phyloP scores from a whole-genome alignment of 148 eudicot species.

The Fagopyrum tataricum region DNA sequence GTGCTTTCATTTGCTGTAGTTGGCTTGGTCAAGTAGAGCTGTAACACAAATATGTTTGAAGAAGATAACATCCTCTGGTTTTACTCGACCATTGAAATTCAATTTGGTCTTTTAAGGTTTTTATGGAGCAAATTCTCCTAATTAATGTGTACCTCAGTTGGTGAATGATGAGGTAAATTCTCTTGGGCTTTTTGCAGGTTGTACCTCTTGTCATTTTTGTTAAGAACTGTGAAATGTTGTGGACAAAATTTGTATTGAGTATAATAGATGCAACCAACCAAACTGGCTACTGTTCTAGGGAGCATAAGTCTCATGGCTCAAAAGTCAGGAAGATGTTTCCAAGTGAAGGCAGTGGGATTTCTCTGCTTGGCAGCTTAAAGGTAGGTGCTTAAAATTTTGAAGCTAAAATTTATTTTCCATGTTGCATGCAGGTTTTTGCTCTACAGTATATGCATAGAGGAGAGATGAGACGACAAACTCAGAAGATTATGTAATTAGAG shows the following conservation, averaged over 20 bases:
- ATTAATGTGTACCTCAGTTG: neutral
- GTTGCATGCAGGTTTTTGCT: neutral
- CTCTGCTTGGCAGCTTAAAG: slow-evolving; percentile 65
- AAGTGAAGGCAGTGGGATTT: slow-evolving; percentile 52
- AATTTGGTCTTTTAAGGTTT: neutral
- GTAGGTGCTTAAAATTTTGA: slow-evolving; percentile 21
- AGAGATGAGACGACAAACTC: neutral
- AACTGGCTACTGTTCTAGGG: slow-evolving; percentile 25
- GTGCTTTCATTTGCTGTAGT: neutral
- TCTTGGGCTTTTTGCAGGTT: slow-evolving; percentile 37
- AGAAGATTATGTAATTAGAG: neutral
- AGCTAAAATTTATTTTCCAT: neutral
- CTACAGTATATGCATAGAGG: neutral
- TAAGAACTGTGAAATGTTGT: slow-evolving; percentile 42
- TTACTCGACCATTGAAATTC: neutral
- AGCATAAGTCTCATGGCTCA: slow-evolving; percentile 24
- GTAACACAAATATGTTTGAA: neutral
- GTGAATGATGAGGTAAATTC: neutral
- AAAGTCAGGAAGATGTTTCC: slow-evolving; percentile 37
- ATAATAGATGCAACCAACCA: slow-evolving; percentile 22
- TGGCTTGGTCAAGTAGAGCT: slow-evolving; percentile 5
- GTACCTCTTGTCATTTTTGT: slow-evolving; percentile 53
- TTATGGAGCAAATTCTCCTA: neutral
- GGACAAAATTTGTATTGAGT: slow-evolving; percentile 34
- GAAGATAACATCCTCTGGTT: neutral